Conservation (phyloP, 768 basidiomycete species). For the Xerocomellus amylosporus region DNA sequence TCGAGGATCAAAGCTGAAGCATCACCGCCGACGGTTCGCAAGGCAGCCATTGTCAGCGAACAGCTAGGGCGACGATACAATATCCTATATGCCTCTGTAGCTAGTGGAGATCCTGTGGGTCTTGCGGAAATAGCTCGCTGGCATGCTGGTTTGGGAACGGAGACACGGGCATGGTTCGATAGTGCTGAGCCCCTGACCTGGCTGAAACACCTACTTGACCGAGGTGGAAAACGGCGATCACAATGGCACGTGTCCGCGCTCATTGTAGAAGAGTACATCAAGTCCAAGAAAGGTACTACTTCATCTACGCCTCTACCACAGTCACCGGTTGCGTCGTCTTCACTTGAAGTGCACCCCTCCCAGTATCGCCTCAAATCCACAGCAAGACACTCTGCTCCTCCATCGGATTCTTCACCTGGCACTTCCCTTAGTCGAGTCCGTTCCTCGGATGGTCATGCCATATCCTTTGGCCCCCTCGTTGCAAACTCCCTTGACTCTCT, state of each 20-base stretch:
- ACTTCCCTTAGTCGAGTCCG: conserved; percentile 39
- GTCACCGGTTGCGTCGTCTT: conserved; percentile 13
- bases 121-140: conserved; percentile 55
- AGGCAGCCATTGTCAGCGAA: conserved; percentile 59
- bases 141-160: conserved; percentile 50
- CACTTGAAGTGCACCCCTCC: conserved; percentile 12
- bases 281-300: conserved; percentile 35
- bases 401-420: conserved; percentile 39
- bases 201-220: conserved; percentile 64
- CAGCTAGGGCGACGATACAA: conserved; percentile 67
- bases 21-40: conserved; percentile 55
- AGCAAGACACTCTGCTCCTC: conserved; percentile 29
- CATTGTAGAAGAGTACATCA: conserved; percentile 64
- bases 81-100: conserved; percentile 44
- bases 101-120: conserved; percentile 38
- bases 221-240: conserved; percentile 40
- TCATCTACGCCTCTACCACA: conserved; percentile 14
- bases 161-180: conserved; percentile 53
- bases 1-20: conserved; percentile 48
- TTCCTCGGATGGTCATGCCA: conserved; percentile 42
- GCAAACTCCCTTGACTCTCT: conserved; percentile 48
- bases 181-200: conserved; percentile 69
- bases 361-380: conserved; percentile 11
- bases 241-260: conserved; percentile 68
- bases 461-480: conserved; percentile 58